Conservation (phyloP, 2,329 filamentous ascomycete species). For the Penicillium expansum region DNA sequence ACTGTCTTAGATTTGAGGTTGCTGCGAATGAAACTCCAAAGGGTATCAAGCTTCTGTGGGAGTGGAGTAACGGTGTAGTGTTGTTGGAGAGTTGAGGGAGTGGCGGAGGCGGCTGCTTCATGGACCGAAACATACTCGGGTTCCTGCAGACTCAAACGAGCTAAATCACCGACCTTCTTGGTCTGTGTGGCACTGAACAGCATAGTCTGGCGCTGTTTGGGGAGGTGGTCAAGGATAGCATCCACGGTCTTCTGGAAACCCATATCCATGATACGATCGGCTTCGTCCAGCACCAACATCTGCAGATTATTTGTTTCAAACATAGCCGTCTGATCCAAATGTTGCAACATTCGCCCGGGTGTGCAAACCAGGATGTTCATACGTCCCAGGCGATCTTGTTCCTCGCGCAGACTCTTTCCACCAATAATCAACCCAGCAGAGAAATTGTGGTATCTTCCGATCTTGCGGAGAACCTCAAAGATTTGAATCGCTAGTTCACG, state of each 20-base stretch:
- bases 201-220: slow-evolving; percentile 80
- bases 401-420: slow-evolving; percentile 83
- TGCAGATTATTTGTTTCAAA: slow-evolving; percentile 89
- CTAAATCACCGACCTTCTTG: slow-evolving; percentile 87
- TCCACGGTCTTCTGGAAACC: slow-evolving; percentile 89
- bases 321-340: slow-evolving; percentile 87
- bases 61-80: slow-evolving; percentile 86
- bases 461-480: slow-evolving; percentile 87
- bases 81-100: slow-evolving; percentile 80
- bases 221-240: slow-evolving; percentile 87
- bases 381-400: slow-evolving; percentile 75
- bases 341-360: slow-evolving; percentile 90
- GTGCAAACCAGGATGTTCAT: slow-evolving; percentile 99
- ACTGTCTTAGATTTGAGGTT: slow-evolving; percentile 94
- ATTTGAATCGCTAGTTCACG: slow-evolving; percentile 95
- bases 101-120: slow-evolving; percentile 74
- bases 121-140: slow-evolving; percentile 96
- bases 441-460: slow-evolving; percentile 84
- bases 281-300: slow-evolving; percentile 91
- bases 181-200: slow-evolving; percentile 97
- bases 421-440: slow-evolving; percentile 92
- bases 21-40: slow-evolving; percentile 88
- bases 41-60: slow-evolving; percentile 81
- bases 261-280: slow-evolving; percentile 96
- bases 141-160: slow-evolving; percentile 79